Evolutionary conservation across 179 eudicot genomes (phyloP), one percentile per base, ranked within the genome.

Genomic region (Spinacia oleracea): DNA sequence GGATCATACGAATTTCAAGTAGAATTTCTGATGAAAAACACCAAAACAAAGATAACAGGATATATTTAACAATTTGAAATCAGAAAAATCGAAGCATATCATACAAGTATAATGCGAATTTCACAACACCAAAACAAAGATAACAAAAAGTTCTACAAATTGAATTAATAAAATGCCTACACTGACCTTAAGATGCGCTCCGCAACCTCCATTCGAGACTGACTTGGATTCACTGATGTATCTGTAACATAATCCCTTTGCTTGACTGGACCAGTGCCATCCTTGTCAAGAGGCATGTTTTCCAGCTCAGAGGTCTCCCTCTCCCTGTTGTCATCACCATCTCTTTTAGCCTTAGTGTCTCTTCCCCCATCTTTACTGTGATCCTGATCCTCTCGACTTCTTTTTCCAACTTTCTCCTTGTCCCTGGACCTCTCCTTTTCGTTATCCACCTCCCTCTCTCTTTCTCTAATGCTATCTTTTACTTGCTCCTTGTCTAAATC

Each of bases 101-200:
- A n/a, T n/a, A n/a, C n/a, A n/a, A n/a, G n/a, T n/a, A n/a, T n/a
- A n/a, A n/a, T n/a, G n/a, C n/a, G n/a, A n/a, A n/a, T n/a, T n/a
- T n/a, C n/a, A n/a, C n/a, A n/a, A n/a, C n/a, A n/a, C n/a, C n/a
- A n/a, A n/a, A n/a, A n/a, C n/a, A n/a, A n/a, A n/a, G n/a, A n/a
- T n/a, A n/a, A n/a, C n/a, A n/a, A n/a, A n/a, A n/a, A n/a, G n/a
- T n/a, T n/a, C n/a, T n/a, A n/a, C n/a, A n/a, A n/a, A n/a, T n/a
- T n/a, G n/a, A n/a, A n/a, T n/a, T n/a, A n/a, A n/a, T n/a, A n/a
- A 78, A 35, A 35, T 58, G 77, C 32, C 32, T 43, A 10, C 43
- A 82, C 93, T 83, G 80, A 93, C 98, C 84, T 96, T 53, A 81
- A 79, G 78, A 96, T 88, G 70, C 93, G 97, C n/a, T 84, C 87